Conservation (phyloP, 1,139 yeast genomes). For the Suhomyces bolitotheri region DNA sequence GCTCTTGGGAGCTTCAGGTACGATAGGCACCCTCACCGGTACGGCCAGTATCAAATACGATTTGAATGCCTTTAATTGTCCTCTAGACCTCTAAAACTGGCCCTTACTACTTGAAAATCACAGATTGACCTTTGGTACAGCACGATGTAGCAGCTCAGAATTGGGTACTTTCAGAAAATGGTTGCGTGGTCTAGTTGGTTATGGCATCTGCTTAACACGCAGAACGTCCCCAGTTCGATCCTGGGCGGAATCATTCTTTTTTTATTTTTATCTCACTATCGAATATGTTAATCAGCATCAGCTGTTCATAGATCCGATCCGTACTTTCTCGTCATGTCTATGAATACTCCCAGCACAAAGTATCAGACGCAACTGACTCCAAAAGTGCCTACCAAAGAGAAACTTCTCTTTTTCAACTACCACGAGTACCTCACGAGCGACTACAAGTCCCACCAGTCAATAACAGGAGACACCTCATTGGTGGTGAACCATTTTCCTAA, state of each 20-base stretch:
- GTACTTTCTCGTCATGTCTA: not conserved
- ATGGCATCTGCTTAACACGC: constrained; percentile 99
- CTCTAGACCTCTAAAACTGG: not conserved
- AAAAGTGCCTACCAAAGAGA: constrained; percentile 7
- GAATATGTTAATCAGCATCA: not conserved
- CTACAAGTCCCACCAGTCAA: constrained; percentile 21
- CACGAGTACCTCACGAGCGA: constrained; percentile 54
- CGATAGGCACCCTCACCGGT: no score
- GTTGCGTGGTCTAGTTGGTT: constrained; percentile 94
- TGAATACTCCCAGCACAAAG: constrained; percentile 19
- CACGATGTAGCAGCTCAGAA: no score
- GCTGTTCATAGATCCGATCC: not conserved
- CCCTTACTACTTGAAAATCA: no score
- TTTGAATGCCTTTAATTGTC: not conserved
- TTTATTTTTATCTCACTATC: not conserved
- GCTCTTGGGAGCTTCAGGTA: no score
- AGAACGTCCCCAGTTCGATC: constrained; percentile 99
- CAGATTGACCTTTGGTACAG: no score
- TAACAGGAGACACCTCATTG: constrained; percentile 28
- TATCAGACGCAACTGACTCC: no score
- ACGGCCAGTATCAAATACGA: no score
- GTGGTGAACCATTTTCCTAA: constrained; percentile 70
- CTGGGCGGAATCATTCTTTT: constrained; percentile 89
- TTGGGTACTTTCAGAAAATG: constrained; percentile 19
- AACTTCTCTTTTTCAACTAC: constrained; percentile 57